These are phyloP conservation scores for Tetrastigma voinierianum DNA, from an alignment of 164 flowering plant genomes.

Conservation along the genomic window DNA sequence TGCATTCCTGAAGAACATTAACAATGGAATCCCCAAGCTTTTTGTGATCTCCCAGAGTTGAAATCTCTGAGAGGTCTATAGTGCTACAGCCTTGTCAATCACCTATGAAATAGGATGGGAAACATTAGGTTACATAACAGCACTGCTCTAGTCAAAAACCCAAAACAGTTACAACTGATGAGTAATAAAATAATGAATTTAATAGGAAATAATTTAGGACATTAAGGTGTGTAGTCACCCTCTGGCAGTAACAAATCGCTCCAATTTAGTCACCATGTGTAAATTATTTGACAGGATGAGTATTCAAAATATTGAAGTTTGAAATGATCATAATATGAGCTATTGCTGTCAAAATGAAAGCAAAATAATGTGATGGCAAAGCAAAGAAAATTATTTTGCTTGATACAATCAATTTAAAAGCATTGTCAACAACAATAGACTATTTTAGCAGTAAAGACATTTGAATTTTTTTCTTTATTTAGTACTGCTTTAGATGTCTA, in stretches of 20 bases:
- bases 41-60: conserved; percentile 86
- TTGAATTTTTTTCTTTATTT: too few relatives aligned
- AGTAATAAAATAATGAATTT: not conserved
- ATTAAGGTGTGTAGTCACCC: not conserved
- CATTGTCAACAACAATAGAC: too few relatives aligned
- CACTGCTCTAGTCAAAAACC: not conserved
- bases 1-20: conserved; percentile 76
- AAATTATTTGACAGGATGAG: too few relatives aligned
- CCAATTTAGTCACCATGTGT: too few relatives aligned
- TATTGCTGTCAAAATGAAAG: too few relatives aligned
- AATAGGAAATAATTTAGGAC: not conserved
- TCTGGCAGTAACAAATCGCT: not conserved
- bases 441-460: too few relatives aligned
- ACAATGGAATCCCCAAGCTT: conserved; percentile 89
- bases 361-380: too few relatives aligned
- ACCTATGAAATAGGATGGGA: conserved; percentile 41
- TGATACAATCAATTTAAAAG: too few relatives aligned
- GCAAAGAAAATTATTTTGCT: too few relatives aligned
- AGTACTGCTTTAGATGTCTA: too few relatives aligned
- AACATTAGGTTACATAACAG: not conserved
- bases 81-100: conserved; percentile 75
- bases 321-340: too few relatives aligned
- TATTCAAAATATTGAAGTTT: too few relatives aligned
- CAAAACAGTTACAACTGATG: not conserved
- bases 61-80: conserved; percentile 85